Percentiles rank a stretch among this genome's conserved stretches.
Evolutionary conservation across 2,329 filamentous ascomycete species (phyloP).

Genomic region (Laburnicola sp.): DNA sequence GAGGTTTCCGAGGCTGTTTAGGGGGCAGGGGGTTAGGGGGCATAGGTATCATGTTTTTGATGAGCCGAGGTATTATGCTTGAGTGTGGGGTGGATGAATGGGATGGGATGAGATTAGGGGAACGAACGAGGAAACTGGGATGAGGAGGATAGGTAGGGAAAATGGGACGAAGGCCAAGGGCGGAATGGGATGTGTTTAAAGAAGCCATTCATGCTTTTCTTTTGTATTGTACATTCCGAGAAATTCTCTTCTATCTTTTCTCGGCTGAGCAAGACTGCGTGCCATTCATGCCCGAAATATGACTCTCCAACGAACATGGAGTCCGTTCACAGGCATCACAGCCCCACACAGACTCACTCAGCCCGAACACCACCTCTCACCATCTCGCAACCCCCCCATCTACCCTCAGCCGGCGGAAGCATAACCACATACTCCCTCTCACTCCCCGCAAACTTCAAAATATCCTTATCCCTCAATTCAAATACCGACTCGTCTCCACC

Average conservation of each 20-base stretch:
- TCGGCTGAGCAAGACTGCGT: too few species aligned
- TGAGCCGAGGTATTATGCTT: conserved; percentile 55
- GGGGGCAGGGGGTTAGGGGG: conserved; percentile 80
- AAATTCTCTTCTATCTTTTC: too few species aligned
- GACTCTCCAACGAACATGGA: too few species aligned
- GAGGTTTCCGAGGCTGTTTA: conserved; percentile 83
- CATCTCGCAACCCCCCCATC: too few species aligned
- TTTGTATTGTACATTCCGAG: too few species aligned
- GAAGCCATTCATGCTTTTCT: too few species aligned
- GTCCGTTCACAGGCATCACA: too few species aligned
- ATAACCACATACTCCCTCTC: conserved; percentile 95
- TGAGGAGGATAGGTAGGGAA: background rate
- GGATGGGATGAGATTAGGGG: background rate
- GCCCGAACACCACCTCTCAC: too few species aligned
- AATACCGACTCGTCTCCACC: conserved; percentile 77
- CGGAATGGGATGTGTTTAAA: too few species aligned
- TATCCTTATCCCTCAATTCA: conserved; percentile 85
- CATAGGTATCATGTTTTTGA: conserved; percentile 96
- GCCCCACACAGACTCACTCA: too few species aligned
- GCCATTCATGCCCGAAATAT: too few species aligned
- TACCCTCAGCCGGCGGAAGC: conserved; percentile 57
- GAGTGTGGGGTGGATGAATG: conserved; percentile 1
- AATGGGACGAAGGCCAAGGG: too few species aligned
- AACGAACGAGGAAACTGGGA: background rate
- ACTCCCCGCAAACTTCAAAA: conserved; percentile 84